These are phyloP conservation scores for Fusarium sp. DNA, from an alignment of 2,329 filamentous ascomycete species.

Conservation along the genomic window DNA sequence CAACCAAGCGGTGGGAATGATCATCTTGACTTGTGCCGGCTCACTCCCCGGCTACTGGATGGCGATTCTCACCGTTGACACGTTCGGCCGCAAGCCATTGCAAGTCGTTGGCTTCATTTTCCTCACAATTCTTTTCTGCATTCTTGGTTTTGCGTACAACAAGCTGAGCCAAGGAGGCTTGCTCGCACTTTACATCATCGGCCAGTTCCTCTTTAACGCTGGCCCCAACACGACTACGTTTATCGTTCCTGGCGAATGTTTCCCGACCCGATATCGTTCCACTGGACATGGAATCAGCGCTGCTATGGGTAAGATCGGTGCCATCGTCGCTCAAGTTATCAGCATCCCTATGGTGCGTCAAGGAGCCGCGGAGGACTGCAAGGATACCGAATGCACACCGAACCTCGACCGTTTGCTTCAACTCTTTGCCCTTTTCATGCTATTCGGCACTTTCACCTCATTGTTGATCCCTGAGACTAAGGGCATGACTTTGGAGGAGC, in stretches of 20 bases:
- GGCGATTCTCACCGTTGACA: slow-evolving; percentile 78
- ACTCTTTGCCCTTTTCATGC: slow-evolving; percentile 84
- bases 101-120: slow-evolving; percentile 72
- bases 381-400: slow-evolving; percentile 60
- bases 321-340: slow-evolving; percentile 73
- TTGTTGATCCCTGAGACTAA: slow-evolving; percentile 83
- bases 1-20: slow-evolving; percentile 79
- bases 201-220: slow-evolving; percentile 75
- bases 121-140: slow-evolving; percentile 69
- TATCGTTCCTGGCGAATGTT: slow-evolving; percentile 72
- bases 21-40: slow-evolving; percentile 81
- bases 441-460: slow-evolving; percentile 74
- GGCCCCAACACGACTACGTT: slow-evolving; percentile 75
- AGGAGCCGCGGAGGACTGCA: slow-evolving; percentile 62
- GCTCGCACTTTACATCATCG: slow-evolving; percentile 70
- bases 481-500: slow-evolving; percentile 76
- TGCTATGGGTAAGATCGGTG: slow-evolving; percentile 74
- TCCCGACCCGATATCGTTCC: slow-evolving; percentile 70
- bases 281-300: slow-evolving; percentile 74
- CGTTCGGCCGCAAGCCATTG: slow-evolving; percentile 79
- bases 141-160: slow-evolving; percentile 70
- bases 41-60: slow-evolving; percentile 85
- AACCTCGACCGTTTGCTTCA: slow-evolving; percentile 80
- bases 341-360: slow-evolving; percentile 71
- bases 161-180: slow-evolving; percentile 60